Evolutionary conservation across 2,329 filamentous ascomycete species (phyloP).

Genomic region (Cercospora beticola): DNA sequence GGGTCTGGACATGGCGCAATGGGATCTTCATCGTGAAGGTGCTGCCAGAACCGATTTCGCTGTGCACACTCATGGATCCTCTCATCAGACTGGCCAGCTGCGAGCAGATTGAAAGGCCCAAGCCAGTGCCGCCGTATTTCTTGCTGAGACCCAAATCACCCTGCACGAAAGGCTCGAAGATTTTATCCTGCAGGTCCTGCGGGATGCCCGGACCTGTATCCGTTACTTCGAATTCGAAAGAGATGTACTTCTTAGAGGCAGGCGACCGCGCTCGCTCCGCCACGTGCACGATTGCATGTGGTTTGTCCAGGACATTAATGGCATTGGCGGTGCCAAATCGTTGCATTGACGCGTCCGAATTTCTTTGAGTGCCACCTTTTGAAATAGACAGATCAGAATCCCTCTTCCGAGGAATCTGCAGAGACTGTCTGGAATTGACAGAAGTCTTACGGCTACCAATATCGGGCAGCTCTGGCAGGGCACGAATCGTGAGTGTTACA

Average conservation of each 20-base stretch:
- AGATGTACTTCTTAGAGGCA: conserved; percentile 64
- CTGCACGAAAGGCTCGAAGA: conserved; percentile 94
- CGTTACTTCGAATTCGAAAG: conserved; percentile 85
- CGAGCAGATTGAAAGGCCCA: conserved; percentile 85
- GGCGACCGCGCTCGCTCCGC: conserved; percentile 33
- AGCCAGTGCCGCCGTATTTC: conserved; percentile 83
- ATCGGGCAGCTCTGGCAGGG: conserved; percentile 60
- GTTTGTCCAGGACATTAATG: conserved; percentile 46
- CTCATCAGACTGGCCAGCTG: conserved; percentile 83
- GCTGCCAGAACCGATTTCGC: conserved; percentile 70
- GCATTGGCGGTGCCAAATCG: conserved; percentile 43
- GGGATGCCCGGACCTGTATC: conserved; percentile 88
- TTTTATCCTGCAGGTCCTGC: conserved; percentile 70
- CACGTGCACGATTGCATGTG: conserved; percentile 27
- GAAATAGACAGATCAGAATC: conserved; percentile 18
- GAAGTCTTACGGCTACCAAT: conserved; percentile 48
- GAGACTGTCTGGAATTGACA: conserved; percentile 25
- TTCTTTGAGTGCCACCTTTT: conserved; percentile 6
- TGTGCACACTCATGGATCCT: conserved; percentile 70
- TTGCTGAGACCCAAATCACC: conserved; percentile 87
- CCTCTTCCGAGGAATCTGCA: neutral
- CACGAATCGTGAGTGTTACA: conserved; percentile 74
- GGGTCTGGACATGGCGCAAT: conserved; percentile 70
- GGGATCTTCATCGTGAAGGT: conserved; percentile 83
- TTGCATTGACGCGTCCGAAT: conserved; percentile 9